Evolutionary conservation across 805 yeast genomes (phyloP), one percentile per base, ranked within the genome.

Genomic region (Barnettozyma californica): DNA sequence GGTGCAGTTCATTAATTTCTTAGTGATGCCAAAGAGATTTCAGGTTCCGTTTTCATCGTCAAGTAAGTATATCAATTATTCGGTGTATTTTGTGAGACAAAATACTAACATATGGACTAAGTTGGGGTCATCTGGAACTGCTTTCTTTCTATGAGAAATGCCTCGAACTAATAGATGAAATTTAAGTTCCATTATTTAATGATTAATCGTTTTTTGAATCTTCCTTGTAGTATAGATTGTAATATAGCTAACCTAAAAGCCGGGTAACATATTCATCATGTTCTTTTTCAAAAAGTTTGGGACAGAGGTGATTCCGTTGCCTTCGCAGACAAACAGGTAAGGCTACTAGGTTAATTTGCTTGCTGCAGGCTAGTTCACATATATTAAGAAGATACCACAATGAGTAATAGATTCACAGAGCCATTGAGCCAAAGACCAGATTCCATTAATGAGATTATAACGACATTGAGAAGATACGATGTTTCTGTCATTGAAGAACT

Each of bases 81-180:
- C 9, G 4, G 11, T 16, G 16, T 16, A 18, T 11, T 9, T 9
- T 35, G 38, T 16, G 21, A n/a, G n/a, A 10, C 14, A 13, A 16
- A 3, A 35, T 35, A 55, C 59, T 53, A 55, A 55, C 58, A 41
- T 5, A 23, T 19, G 26, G 3, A 1, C 25, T 11, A 19, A 18
- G 72, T 94, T 6, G 92, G 96, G 26, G 95, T 92, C 18, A 69
- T 92, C 34, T 92, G 99, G 98, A 92, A 94, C 63, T 90, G 97
- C 46, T 91, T 86, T 68, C 69, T 92, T 44, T 89, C 96, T 0
- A 80, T 87, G 77, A 74, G 87, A 59, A 88, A 88, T 57, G 83
- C 88, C 4, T 67, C 74, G 1, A 61, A 61, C 42, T 57, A 37
- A 39, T 16, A 29, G 11, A n/a, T 29, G 14, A 8, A n/a, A 10